A percentile compares a stretch with the other conserved stretches of the same genome.
Evolutionary conservation across 768 basidiomycete species (phyloP).

Genomic region (Hebeloma cylindrosporum): DNA sequence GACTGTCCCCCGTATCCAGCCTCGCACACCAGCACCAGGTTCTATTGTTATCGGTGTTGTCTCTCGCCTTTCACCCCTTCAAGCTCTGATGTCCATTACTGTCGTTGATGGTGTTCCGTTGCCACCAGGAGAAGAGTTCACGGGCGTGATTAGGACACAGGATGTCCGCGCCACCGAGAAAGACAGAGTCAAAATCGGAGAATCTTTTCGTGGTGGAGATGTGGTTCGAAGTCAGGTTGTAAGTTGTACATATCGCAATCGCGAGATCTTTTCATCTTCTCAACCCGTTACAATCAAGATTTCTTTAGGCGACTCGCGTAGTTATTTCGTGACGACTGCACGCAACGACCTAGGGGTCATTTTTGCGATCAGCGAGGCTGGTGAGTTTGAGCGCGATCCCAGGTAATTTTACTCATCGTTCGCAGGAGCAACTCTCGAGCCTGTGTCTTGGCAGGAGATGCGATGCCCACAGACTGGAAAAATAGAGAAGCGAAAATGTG

Average conservation of each 20-base stretch:
- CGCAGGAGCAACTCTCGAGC: constrained; percentile 77
- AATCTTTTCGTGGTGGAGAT: constrained; percentile 91
- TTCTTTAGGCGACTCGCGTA: constrained; percentile 87
- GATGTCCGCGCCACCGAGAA: constrained; percentile 91
- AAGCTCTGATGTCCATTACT: constrained; percentile 80
- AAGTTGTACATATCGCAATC: constrained; percentile 27
- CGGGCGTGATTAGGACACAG: constrained; percentile 83
- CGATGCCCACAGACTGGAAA: constrained; percentile 79
- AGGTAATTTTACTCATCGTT: neutral
- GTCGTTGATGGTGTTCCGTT: constrained; percentile 87
- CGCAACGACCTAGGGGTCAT: constrained; percentile 90
- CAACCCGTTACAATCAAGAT: constrained; percentile 49
- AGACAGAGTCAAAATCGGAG: constrained; percentile 84
- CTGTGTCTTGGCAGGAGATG: constrained; percentile 92
- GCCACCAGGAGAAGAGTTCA: constrained; percentile 83
- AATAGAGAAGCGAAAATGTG: constrained; percentile 82
- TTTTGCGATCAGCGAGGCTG: constrained; percentile 86
- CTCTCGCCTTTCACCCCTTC: constrained; percentile 78
- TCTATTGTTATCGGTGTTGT: constrained; percentile 82
- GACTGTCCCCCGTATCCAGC: constrained; percentile 63
- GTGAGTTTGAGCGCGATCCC: constrained; percentile 37
- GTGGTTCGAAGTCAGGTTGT: constrained; percentile 87
- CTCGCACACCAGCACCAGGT: constrained; percentile 71
- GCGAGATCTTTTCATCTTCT: neutral
- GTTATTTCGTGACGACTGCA: constrained; percentile 90